Percentiles rank a stretch among this genome's conserved stretches.
These are phyloP conservation scores for Mycena epipterygia DNA, from an alignment of 768 basidiomycete species.

Conservation along the genomic window DNA sequence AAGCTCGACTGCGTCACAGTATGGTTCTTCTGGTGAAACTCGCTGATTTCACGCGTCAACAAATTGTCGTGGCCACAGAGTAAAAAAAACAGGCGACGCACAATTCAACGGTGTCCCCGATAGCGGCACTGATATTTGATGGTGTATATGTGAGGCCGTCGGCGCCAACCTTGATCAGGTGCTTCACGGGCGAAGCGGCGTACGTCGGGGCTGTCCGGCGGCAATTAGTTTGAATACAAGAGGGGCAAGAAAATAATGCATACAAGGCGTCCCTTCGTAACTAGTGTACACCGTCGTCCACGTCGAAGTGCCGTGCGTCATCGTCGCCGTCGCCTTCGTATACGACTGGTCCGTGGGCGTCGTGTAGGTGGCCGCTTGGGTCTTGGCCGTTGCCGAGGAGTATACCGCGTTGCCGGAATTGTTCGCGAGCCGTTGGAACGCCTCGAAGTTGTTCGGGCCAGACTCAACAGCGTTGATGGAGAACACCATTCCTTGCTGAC, in stretches of 20 bases:
- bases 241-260: background rate
- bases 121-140: constrained; percentile 29
- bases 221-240: background rate
- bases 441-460: constrained; percentile 40
- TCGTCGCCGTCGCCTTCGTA: constrained; percentile 48
- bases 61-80: background rate
- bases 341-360: constrained; percentile 33
- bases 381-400: background rate
- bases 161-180: constrained; percentile 35
- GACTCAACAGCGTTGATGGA: constrained; percentile 52
- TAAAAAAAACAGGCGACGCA: background rate
- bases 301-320: constrained; percentile 38
- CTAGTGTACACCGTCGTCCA: constrained; percentile 45
- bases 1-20: constrained; percentile 49
- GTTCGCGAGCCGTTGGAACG: background rate
- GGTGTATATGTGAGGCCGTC: constrained; percentile 34
- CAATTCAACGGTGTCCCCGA: constrained; percentile 41
- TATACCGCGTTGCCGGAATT: background rate
- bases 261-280: constrained; percentile 30
- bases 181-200: constrained; percentile 21
- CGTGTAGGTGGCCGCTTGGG: background rate
- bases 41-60: constrained; percentile 1
- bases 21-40: constrained; percentile 45
- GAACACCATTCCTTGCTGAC: constrained; percentile 63
- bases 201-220: background rate